phyloP scores from a whole-genome alignment of 805 yeast species.

The Yarrowia divulgata region DNA sequence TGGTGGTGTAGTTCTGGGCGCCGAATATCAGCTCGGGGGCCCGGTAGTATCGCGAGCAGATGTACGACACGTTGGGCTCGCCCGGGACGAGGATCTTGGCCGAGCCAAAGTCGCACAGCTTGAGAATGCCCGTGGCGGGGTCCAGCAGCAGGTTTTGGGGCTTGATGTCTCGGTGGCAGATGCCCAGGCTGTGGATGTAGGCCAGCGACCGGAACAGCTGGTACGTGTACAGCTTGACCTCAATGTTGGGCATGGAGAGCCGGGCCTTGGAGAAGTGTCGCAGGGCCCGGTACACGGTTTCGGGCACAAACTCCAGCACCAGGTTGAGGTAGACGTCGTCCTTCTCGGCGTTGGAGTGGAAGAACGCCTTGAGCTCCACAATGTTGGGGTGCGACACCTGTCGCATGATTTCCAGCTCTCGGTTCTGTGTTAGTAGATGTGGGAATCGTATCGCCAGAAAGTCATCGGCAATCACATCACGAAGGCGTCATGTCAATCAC shows the following conservation, averaged over 20 bases:
- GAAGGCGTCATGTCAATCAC: not conserved
- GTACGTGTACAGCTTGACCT: constrained; percentile 86
- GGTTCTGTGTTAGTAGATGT: constrained; percentile 61
- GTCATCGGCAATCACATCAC: not conserved
- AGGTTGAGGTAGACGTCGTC: constrained; percentile 86
- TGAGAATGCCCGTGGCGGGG: constrained; percentile 82
- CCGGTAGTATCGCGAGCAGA: constrained; percentile 94
- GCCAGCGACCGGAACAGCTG: constrained; percentile 79
- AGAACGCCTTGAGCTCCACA: constrained; percentile 85
- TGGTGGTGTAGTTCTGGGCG: constrained; percentile 93
- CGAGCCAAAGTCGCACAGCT: constrained; percentile 95
- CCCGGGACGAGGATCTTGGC: constrained; percentile 89
- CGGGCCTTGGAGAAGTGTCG: constrained; percentile 68
- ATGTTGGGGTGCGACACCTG: constrained; percentile 83
- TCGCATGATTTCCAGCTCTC: constrained; percentile 97
- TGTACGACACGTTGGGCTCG: constrained; percentile 95
- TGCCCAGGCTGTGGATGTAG: constrained; percentile 71
- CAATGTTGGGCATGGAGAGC: constrained; percentile 84
- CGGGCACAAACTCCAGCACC: constrained; percentile 93
- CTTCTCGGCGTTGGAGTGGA: constrained; percentile 76
- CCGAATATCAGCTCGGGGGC: constrained; percentile 99
- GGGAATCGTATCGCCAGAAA: no score
- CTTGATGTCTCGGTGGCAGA: constrained; percentile 92
- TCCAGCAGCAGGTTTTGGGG: constrained; percentile 89
- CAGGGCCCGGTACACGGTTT: constrained; percentile 88